Conservation (phyloP, 345 rosid genomes). For the Euphorbia tirucalli region DNA sequence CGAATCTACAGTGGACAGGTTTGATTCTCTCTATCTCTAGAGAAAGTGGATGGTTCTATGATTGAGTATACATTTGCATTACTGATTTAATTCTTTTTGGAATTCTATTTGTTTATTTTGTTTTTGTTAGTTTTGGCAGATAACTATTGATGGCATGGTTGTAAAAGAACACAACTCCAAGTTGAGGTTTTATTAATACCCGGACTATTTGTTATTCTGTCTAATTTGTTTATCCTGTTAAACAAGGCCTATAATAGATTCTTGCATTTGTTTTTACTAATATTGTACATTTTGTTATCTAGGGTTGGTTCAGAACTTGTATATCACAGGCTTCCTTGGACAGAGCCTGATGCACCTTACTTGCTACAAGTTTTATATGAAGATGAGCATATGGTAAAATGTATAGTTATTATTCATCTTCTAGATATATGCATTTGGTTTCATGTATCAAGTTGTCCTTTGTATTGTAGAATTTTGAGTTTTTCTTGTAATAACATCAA, state of each 20-base stretch:
- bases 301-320: slow-evolving; percentile 62
- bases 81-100: not conserved
- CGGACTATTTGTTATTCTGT: not conserved
- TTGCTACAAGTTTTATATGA: slow-evolving; percentile 56
- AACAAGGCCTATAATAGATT: not conserved
- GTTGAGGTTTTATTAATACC: slow-evolving; percentile 42
- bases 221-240: not conserved
- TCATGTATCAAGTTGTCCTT: not conserved
- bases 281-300: slow-evolving; percentile 1
- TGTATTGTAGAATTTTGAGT: not conserved
- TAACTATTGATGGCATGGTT: slow-evolving; percentile 55
- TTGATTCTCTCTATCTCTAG: slow-evolving; percentile 1
- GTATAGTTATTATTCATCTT: not conserved
- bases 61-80: not conserved
- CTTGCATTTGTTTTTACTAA: slow-evolving; percentile 1
- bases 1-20: slow-evolving; percentile 85
- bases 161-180: slow-evolving; percentile 48
- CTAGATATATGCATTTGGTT: not conserved
- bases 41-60: not conserved
- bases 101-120: slow-evolving; percentile 1
- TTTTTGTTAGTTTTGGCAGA: slow-evolving; percentile 43
- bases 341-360: slow-evolving; percentile 70
- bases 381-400: slow-evolving; percentile 66
- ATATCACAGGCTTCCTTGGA: slow-evolving; percentile 89
- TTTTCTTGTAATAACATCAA: not conserved